These are phyloP conservation scores for Xylaria telfairii DNA, from an alignment of 495 filamentous ascomycete species.

Conservation along the genomic window DNA sequence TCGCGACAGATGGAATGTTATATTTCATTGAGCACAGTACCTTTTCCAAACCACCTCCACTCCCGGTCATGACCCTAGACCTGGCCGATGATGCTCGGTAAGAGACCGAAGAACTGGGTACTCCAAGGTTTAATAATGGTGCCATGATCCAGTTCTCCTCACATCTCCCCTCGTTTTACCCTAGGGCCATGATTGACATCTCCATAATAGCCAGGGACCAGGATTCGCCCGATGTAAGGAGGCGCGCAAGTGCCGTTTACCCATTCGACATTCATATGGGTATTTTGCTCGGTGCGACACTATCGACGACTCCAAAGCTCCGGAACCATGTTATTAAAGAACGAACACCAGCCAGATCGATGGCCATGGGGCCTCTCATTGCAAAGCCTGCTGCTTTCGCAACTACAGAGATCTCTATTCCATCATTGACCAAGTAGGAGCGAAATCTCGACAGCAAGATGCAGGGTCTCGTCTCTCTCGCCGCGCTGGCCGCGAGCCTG, in stretches of 20 bases:
- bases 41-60: too few species aligned
- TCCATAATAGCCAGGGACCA: constrained; percentile 11
- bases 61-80: too few species aligned
- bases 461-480: constrained; percentile 32
- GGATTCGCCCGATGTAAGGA: neutral
- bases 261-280: constrained; percentile 41
- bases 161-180: too few species aligned
- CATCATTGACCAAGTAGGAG: neutral
- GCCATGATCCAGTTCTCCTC: neutral
- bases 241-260: constrained; percentile 40
- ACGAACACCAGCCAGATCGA: constrained; percentile 23
- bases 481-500: constrained; percentile 31
- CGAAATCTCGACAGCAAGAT: constrained; percentile 26
- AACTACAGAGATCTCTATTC: neutral
- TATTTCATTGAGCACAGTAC: neutral
- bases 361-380: neutral
- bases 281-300: constrained; percentile 41
- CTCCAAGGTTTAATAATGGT: neutral
- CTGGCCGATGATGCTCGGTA: neutral
- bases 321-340: constrained; percentile 35
- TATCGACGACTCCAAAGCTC: constrained; percentile 32
- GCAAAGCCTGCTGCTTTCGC: neutral
- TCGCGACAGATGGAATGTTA: neutral
- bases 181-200: neutral
- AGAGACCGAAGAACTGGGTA: neutral